Evolutionary conservation across 495 filamentous ascomycete species (phyloP), one percentile per base, ranked within the genome.

Genomic region (Penicillium bovifimosum): DNA sequence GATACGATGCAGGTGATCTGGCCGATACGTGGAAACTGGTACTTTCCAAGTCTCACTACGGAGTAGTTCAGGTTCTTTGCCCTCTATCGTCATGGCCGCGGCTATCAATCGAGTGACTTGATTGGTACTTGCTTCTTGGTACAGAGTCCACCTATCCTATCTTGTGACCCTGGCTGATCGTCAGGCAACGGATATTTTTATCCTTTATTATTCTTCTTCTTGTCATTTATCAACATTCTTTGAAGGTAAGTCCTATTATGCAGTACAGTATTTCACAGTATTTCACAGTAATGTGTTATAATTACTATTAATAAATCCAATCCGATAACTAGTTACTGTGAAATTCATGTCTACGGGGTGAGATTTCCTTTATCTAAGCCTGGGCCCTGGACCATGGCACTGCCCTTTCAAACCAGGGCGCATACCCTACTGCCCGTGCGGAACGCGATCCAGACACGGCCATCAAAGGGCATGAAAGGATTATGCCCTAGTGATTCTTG

Each of bases 111-210:
- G 2, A 50, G 48, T 42, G 27, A 38, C 50, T 14, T 48, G 59
- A 60, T 57, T 56, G 60, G 44, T 41, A 50, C 55, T 59, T 62
- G 44, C n/a, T n/a, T n/a, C n/a, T n/a, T n/a, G 47, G 31, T 31
- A 26, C 40, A 45, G 54, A 47, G 35, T 56, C 24, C 31, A 60
- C 6, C 17, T 16, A 5, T 9, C 16, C 28, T 28, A 50, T 46
- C 59, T 53, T 62, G 59, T 62, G 56, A 55, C 55, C 54, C 47
- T 58, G 20, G 38, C 58, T 66, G 63, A 66, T 66, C 63, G 63
- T 53, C 63, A 66, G 63, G 63, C 63, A 64, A 66, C 58, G 38
- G 39, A 13, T 41, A 18, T 44, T 16, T n/a, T 33, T 7, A 50
- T 44, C 39, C 9, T 39, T 11, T 45, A 27, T 41, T 41, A 2